These are phyloP conservation scores for Podospora fimiseda DNA, from an alignment of 495 filamentous ascomycete genomes.

Conservation along the genomic window DNA sequence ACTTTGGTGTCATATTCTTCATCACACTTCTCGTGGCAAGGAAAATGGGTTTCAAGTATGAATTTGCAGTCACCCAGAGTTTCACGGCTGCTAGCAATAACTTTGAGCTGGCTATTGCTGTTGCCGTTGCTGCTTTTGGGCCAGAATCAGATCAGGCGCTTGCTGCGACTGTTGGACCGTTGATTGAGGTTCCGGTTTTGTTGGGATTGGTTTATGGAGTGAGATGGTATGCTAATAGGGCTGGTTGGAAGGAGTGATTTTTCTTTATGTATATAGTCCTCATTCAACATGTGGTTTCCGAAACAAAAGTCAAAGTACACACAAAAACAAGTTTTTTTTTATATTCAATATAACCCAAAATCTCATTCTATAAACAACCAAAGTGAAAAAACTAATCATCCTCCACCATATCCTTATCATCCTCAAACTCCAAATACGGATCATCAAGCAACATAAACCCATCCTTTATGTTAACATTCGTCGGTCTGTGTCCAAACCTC, in stretches of 20 bases:
- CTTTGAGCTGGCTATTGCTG: constrained; percentile 90
- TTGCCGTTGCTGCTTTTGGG: constrained; percentile 80
- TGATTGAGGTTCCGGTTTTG: constrained; percentile 88
- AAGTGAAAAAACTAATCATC: not conserved
- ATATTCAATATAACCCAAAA: no score
- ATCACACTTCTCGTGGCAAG: constrained; percentile 53
- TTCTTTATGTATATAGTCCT: not conserved
- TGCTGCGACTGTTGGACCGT: constrained; percentile 81
- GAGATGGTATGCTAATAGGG: constrained; percentile 49
- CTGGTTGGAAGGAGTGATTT: constrained; percentile 50
- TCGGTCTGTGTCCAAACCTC: not conserved
- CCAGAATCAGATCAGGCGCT: constrained; percentile 75
- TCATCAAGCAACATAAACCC: not conserved
- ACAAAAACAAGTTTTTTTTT: no score
- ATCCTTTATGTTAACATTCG: not conserved
- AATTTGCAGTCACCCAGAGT: constrained; percentile 68
- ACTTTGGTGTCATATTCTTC: constrained; percentile 71
- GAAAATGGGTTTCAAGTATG: constrained; percentile 66
- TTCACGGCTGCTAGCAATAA: constrained; percentile 96
- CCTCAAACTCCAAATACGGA: not conserved
- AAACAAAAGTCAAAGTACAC: no score
- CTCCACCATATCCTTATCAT: not conserved
- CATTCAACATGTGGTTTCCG: no score
- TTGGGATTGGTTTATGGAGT: constrained; percentile 75
- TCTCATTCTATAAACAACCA: not conserved